These are phyloP conservation scores for Cephaloascus albidus DNA, from an alignment of 805 yeast species.

Conservation along the genomic window DNA sequence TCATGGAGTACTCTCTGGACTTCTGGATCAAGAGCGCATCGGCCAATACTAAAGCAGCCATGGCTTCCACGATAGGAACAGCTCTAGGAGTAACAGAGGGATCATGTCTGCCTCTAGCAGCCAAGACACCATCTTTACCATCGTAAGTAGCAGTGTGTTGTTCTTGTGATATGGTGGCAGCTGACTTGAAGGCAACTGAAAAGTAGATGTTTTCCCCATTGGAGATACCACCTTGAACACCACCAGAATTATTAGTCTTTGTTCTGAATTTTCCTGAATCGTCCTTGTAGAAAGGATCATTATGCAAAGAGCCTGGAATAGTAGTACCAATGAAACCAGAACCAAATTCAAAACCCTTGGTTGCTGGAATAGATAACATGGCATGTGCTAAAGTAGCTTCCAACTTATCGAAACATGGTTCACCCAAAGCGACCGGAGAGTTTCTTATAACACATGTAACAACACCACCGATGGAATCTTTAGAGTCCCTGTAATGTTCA, in stretches of 20 bases:
- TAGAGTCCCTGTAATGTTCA: conserved; percentile 73
- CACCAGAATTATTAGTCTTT: conserved; percentile 87
- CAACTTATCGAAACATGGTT: conserved; percentile 93
- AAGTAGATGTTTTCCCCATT: conserved; percentile 95
- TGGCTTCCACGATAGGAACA: conserved; percentile 95
- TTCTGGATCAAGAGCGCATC: conserved; percentile 82
- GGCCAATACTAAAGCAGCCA: conserved; percentile 91
- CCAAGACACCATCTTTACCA: conserved; percentile 79
- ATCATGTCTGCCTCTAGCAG: conserved; percentile 97
- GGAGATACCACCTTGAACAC: conserved; percentile 96
- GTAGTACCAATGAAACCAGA: conserved; percentile 89
- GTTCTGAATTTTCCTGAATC: conserved; percentile 66
- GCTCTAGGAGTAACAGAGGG: conserved; percentile 99
- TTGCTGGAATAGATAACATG: conserved; percentile 95
- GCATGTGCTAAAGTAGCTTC: conserved; percentile 97
- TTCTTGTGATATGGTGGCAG: conserved; percentile 93
- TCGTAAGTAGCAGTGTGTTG: conserved; percentile 85
- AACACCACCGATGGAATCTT: conserved; percentile 95
- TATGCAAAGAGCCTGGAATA: conserved; percentile 90
- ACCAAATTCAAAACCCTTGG: conserved; percentile 97
- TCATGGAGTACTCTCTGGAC: conserved; percentile 55
- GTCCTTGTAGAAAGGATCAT: conserved; percentile 72
- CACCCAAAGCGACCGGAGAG: conserved; percentile 93
- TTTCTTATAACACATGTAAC: conserved; percentile 96
- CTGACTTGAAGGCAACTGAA: conserved; percentile 94